Base-by-base conservation (phyloP, 495 filamentous ascomycete genomes). In the Aspergillus diversus region DNA sequence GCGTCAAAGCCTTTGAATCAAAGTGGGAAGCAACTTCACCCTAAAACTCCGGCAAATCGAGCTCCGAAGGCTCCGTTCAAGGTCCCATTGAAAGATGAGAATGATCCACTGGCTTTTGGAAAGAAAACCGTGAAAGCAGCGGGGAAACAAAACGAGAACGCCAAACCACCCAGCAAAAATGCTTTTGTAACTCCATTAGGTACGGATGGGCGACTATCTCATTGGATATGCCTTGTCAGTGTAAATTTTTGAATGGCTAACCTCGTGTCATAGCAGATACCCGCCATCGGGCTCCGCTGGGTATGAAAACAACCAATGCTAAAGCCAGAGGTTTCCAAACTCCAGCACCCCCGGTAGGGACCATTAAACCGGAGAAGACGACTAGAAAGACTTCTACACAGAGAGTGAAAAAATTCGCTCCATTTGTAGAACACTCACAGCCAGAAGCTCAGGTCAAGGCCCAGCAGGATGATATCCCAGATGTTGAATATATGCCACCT, bases 251-350 rank as follows among this genome's bases (percentile, higher is more conserved):
- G 33, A 33, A 34, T 11, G 17, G 60, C 78, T 80, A 66, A 83
- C 64, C 7, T 31, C 21, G 55, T 16, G 6, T 49, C 42, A 33
- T 59, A 50, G 31, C 61, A 91, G 90, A 83, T 49, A 84, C 88
- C 51, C 86, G 87, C 46, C 89, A 83, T 51, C 88, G 92, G 63
- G 93, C 95, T 43, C 89, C 91, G 5, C 77, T 97, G 55, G 96
- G 96, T 42, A 83, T 88, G 80, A 99, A 99, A 76, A 98, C 94
- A 0, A 97, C 95, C 48, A 99, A 99, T 76, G 91, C 90, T 46
- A 97, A 95, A 79, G 83, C 90, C 55, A 90, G 82, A 69, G 83
- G 83, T 5, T 82, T 88, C 42, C 86, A 89, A 66, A 92, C 86
- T 5, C 87, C 87, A 1, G 84, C 78, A 33, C 80, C 81, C 9